Evolutionary conservation across 345 rosid genomes (phyloP).

Genomic region (Gossypium australe): DNA sequence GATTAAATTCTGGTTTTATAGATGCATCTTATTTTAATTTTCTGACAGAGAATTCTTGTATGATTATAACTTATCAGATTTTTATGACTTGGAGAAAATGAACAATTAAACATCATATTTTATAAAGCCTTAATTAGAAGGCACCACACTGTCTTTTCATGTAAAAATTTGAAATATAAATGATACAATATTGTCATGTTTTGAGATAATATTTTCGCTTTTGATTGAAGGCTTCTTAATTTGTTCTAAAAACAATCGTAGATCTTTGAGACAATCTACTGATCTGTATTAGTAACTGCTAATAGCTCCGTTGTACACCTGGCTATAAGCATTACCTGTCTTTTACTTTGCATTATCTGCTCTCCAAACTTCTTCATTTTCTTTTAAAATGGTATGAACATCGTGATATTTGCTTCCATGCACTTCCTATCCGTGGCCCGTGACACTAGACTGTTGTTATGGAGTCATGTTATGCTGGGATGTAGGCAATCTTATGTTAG

Average conservation of each 20-base stretch:
- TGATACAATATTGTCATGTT: neutral
- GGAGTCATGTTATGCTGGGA: slow-evolving; percentile 1
- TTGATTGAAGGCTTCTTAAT: neutral
- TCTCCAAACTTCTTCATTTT: neutral
- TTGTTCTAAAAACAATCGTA: neutral
- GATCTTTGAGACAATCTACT: neutral
- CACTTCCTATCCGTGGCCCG: neutral
- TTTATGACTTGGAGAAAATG: neutral
- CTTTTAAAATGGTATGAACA: neutral
- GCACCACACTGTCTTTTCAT: neutral
- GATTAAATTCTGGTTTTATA: slow-evolving; percentile 11
- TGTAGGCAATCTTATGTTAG: slow-evolving; percentile 16
- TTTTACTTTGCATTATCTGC: slow-evolving; percentile 2
- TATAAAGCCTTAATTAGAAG: neutral
- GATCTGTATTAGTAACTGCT: neutral
- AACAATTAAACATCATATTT: neutral
- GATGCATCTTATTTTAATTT: slow-evolving; percentile 4
- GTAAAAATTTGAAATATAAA: neutral
- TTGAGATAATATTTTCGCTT: neutral
- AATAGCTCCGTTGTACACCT: neutral
- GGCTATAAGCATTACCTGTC: neutral
- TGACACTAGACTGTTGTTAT: neutral
- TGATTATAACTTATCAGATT: neutral
- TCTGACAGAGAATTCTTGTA: neutral
- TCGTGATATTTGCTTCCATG: neutral